Conservation (phyloP, 192 early-diverging fungal genomes). For the Coemansia sp. region DNA sequence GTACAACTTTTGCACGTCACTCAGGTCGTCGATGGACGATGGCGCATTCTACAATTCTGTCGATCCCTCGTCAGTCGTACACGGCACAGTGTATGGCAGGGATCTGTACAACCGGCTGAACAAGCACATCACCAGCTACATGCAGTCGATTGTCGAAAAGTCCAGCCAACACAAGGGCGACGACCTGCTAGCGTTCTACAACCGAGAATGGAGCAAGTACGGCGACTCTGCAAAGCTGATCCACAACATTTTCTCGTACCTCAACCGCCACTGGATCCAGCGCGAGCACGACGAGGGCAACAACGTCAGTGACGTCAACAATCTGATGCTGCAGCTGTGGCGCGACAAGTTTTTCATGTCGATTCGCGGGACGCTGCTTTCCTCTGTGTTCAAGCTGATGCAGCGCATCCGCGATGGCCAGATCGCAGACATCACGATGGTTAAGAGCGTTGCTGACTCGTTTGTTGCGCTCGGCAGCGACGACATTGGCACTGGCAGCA, state of each 20-base stretch:
- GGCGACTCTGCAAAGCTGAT: constrained; percentile 81
- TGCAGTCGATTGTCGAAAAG: constrained; percentile 54
- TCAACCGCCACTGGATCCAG: constrained; percentile 98
- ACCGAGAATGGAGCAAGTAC: constrained; percentile 84
- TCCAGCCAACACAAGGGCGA: constrained; percentile 73
- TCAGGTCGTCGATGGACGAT: constrained; percentile 26
- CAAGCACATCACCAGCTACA: constrained; percentile 56
- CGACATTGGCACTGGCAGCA: constrained; percentile 72
- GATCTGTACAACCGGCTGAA: constrained; percentile 66
- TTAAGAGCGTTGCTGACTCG: constrained; percentile 88
- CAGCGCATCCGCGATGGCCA: constrained; percentile 85
- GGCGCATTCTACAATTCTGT: constrained; percentile 32
- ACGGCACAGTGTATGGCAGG: constrained; percentile 54
- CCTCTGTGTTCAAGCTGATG: constrained; percentile 60
- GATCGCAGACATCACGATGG: constrained; percentile 77
- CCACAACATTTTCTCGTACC: constrained; percentile 89
- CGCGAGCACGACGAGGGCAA: constrained; percentile 93
- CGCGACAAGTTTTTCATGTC: constrained; percentile 64
- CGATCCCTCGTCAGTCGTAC: constrained; percentile 48
- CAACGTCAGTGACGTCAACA: constrained; percentile 86
- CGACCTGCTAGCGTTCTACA: constrained; percentile 82
- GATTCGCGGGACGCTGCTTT: constrained; percentile 47
- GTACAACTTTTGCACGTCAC: constrained; percentile 55
- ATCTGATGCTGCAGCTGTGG: constrained; percentile 75
- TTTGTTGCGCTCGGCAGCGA: constrained; percentile 76